phyloP scores from a whole-genome alignment of 495 filamentous ascomycete species.

The Aspergillus wentii region DNA sequence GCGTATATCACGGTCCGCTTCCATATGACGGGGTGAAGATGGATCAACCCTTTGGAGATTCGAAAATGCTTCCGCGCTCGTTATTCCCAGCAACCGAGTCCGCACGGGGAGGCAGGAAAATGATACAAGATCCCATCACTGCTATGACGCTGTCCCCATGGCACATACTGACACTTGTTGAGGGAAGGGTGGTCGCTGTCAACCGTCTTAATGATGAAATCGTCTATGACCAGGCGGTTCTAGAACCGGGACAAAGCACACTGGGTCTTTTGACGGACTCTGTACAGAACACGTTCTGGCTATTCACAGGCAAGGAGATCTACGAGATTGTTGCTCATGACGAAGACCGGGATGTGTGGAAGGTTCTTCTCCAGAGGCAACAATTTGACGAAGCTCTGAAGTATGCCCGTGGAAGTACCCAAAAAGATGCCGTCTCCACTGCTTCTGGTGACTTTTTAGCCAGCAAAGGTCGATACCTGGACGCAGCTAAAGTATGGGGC shows the following conservation, averaged over 20 bases:
- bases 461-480: constrained; percentile 69
- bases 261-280: constrained; percentile 80
- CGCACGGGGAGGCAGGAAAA: constrained; percentile 55
- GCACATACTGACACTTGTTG: constrained; percentile 84
- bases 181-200: constrained; percentile 72
- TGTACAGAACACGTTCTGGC: constrained; percentile 94
- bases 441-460: constrained; percentile 86
- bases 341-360: constrained; percentile 92
- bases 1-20: constrained; percentile 82
- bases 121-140: constrained; percentile 64
- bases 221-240: constrained; percentile 78
- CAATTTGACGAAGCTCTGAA: constrained; percentile 82
- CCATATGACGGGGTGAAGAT: constrained; percentile 38
- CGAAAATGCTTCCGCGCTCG: constrained; percentile 69
- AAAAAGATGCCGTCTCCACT: constrained; percentile 85
- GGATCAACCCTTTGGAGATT: constrained; percentile 57
- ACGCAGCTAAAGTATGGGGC: constrained; percentile 87
- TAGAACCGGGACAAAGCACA: constrained; percentile 73
- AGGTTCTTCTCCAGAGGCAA: constrained; percentile 77
- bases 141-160: constrained; percentile 87
- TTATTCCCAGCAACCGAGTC: constrained; percentile 64
- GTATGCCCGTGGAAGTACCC: constrained; percentile 65
- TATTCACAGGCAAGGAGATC: constrained; percentile 85
- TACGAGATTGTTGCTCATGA: constrained; percentile 88
- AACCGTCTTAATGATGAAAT: constrained; percentile 80